These are phyloP conservation scores for Dactylis glomerata DNA, from an alignment of 176 grass and related monocot species.

Conservation along the genomic window DNA sequence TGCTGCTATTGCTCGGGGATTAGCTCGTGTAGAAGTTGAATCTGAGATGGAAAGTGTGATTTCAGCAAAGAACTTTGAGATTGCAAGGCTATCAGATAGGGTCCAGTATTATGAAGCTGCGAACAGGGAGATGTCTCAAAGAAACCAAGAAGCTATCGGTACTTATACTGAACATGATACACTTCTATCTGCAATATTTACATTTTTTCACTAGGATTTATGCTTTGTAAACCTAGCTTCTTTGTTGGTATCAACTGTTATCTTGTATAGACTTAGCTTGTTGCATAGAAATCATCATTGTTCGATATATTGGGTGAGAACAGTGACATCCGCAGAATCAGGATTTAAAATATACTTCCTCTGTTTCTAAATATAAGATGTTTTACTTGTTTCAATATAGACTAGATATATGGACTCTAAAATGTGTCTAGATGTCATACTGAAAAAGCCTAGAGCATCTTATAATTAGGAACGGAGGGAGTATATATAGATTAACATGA, in stretches of 20 bases:
- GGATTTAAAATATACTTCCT: background rate
- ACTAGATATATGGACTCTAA: too few relatives aligned
- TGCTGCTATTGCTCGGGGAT: constrained; percentile 54
- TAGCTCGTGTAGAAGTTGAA: constrained; percentile 64
- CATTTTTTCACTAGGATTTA: background rate
- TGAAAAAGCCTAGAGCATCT: too few relatives aligned
- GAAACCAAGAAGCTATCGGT: constrained; percentile 98
- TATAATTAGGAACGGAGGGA: too few relatives aligned
- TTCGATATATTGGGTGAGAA: background rate
- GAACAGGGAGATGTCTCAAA: constrained; percentile 95
- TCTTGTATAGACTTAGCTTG: background rate
- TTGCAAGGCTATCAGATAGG: constrained; percentile 82
- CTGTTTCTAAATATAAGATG: too few relatives aligned
- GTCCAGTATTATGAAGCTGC: constrained; percentile 96
- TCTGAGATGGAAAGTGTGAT: constrained; percentile 66
- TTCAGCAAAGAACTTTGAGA: constrained; percentile 87
- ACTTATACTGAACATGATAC: constrained; percentile 33
- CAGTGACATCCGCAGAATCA: background rate
- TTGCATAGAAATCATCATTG: background rate
- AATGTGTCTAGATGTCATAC: too few relatives aligned
- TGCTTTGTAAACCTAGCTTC: background rate
- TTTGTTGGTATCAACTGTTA: background rate
- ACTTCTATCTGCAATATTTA: background rate
- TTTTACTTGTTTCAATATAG: too few relatives aligned
- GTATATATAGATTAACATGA: background rate